A percentile compares a stretch with the other conserved stretches of the same genome.
These are phyloP conservation scores for Collybiopsis confluens DNA, from an alignment of 768 basidiomycete genomes.

Conservation along the genomic window DNA sequence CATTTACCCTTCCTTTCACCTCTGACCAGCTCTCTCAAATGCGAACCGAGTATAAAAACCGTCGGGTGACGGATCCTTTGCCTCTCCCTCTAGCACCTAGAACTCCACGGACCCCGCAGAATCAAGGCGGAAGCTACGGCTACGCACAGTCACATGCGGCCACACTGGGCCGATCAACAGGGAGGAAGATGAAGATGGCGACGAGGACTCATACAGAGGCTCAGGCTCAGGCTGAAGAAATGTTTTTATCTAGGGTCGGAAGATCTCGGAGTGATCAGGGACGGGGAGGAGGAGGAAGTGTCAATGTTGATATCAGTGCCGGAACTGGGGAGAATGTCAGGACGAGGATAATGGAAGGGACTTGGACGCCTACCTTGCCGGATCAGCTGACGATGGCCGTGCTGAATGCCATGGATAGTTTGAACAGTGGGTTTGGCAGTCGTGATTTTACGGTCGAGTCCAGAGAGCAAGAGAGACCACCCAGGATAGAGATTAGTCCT, in stretches of 20 bases:
- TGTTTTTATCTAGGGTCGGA: neutral
- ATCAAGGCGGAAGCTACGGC: neutral
- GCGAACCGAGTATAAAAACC: neutral
- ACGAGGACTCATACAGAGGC: neutral
- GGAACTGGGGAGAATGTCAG: neutral
- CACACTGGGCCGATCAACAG: slow-evolving; percentile 1
- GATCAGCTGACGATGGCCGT: slow-evolving; percentile 3
- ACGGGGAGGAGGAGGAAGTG: too few relatives aligned
- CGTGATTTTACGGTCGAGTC: neutral
- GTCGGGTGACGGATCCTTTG: neutral
- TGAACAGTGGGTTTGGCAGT: neutral
- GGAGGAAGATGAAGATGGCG: neutral
- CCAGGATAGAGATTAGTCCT: neutral
- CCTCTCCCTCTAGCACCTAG: too few relatives aligned
- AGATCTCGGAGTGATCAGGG: neutral
- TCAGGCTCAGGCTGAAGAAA: neutral
- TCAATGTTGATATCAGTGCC: too few relatives aligned
- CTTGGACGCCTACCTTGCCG: neutral
- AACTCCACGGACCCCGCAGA: neutral
- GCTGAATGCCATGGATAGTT: neutral
- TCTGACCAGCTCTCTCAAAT: neutral
- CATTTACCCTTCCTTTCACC: neutral
- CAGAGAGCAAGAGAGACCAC: neutral
- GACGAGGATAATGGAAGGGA: neutral
- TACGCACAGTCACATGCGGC: neutral